Evolutionary conservation across 1,139 yeast genomes (phyloP), one percentile per base, ranked within the genome.

Genomic region (Taphrina wiesneri): DNA sequence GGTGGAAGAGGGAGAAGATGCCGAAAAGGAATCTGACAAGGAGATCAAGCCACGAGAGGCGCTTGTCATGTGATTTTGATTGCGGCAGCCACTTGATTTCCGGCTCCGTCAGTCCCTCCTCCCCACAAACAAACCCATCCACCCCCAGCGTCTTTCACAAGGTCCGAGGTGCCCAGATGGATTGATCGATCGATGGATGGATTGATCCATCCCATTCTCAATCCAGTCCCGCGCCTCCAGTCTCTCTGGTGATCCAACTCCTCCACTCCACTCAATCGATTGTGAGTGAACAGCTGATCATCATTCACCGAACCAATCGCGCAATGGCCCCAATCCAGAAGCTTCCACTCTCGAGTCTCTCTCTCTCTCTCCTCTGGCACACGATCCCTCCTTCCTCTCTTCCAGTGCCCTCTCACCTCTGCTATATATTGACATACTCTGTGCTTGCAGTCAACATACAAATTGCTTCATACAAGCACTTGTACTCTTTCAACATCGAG

Each of bases 241-340:
- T 19, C 17, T 6, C 17, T 39, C 43, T 39, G 43, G 13, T 13
- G 43, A 39, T 39, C 43, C 34, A 6, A 6, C 34, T 30, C 43
- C 43, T 39, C 43, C 43, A 39, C 43, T n/a, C 43, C 19, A 39
- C n/a, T n/a, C n/a, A n/a, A n/a, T n/a, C n/a, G n/a, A n/a, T n/a
- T n/a, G n/a, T 39, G 43, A 4, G 49, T 19, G 49, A 45, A 21
- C 49, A 45, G 28, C 49, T 45, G 49, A 45, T 45, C 49, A 21
- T 2, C 21, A n/a, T 28, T 45, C 28, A 21, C 28, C 25, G 49
- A 45, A 45, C 49, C 49, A 45, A 45, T 45, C 49, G 49, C 49
- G 49, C 49, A 45, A 45, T 45, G 49, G 28, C 49, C n/a, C n/a
- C 49, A 26, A 45, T 21, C 49, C 2, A 21, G 25, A 9, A 5